A percentile compares a stretch with the other conserved stretches of the same genome.
phyloP scores from a whole-genome alignment of 331 rosid species.

The Cydonia oblonga region DNA sequence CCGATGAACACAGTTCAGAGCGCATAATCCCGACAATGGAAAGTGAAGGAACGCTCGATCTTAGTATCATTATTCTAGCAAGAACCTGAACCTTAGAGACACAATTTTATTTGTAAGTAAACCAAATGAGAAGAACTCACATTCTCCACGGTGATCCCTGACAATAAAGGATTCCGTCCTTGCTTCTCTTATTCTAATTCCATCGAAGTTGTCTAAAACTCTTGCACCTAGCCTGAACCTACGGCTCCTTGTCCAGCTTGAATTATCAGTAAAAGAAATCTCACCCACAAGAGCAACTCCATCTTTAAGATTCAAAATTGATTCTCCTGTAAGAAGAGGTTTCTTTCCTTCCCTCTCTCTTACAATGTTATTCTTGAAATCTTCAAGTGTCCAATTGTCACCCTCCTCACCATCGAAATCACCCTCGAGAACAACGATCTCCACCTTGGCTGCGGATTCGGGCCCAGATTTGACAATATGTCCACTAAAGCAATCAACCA shows the following conservation, averaged over 20 bases:
- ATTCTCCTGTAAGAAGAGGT: constrained; percentile 85
- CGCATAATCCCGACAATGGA: neutral
- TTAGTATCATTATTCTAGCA: neutral
- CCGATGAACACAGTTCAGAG: neutral
- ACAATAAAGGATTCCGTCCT: constrained; percentile 80
- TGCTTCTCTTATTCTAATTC: constrained; percentile 64
- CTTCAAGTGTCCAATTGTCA: constrained; percentile 67
- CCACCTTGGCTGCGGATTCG: constrained; percentile 79
- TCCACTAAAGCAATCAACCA: constrained; percentile 49
- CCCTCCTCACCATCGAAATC: constrained; percentile 84
- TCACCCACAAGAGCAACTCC: constrained; percentile 65
- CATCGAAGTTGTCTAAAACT: constrained; percentile 54
- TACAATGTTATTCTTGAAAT: constrained; percentile 75
- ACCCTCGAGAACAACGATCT: constrained; percentile 90
- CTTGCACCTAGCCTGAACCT: constrained; percentile 88
- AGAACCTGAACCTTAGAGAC: neutral
- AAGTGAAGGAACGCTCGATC: neutral
- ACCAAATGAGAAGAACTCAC: constrained; percentile 44
- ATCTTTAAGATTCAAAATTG: constrained; percentile 59
- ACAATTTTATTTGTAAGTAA: neutral
- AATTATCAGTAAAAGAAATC: constrained; percentile 84
- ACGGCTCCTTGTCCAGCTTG: constrained; percentile 99
- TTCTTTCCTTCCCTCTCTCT: constrained; percentile 90
- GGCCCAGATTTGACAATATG: constrained; percentile 55
- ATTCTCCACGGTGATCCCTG: constrained; percentile 95